These are phyloP conservation scores for Sonneratia alba DNA, from an alignment of 345 rosid species.

Conservation along the genomic window DNA sequence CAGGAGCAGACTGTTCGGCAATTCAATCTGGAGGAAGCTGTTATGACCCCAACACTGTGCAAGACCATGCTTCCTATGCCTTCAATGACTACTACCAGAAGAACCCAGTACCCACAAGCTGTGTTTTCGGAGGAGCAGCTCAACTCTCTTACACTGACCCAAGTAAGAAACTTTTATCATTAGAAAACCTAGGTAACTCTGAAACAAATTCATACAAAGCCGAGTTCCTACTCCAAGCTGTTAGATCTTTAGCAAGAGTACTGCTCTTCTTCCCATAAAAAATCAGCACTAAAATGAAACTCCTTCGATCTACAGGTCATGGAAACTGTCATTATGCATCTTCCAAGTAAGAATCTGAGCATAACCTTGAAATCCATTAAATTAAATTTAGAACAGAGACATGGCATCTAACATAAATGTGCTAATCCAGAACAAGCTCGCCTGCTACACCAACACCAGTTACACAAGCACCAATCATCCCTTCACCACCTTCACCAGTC, in stretches of 20 bases:
- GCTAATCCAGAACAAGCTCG: slow-evolving; percentile 50
- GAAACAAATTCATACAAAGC: not conserved
- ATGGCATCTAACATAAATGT: not conserved
- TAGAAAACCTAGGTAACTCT: not conserved
- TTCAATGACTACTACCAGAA: slow-evolving; percentile 93
- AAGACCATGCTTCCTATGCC: slow-evolving; percentile 87
- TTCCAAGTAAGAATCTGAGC: slow-evolving; percentile 21
- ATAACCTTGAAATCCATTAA: not conserved
- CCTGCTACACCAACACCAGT: slow-evolving; percentile 33
- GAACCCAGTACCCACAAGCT: slow-evolving; percentile 83
- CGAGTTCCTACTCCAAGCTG: not conserved
- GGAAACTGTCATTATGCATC: slow-evolving; percentile 64
- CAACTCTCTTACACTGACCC: slow-evolving; percentile 81
- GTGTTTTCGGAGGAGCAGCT: slow-evolving; percentile 86
- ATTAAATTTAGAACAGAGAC: not conserved
- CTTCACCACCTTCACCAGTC: slow-evolving; percentile 19
- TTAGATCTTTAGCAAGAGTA: not conserved
- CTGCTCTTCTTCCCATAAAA: not conserved
- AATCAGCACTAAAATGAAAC: not conserved
- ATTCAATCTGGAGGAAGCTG: slow-evolving; percentile 68
- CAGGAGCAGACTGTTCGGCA: slow-evolving; percentile 85
- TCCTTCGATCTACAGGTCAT: slow-evolving; percentile 41
- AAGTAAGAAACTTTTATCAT: slow-evolving; percentile 45
- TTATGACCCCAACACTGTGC: slow-evolving; percentile 58
- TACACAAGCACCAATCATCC: slow-evolving; percentile 9